phyloP scores from a whole-genome alignment of 2,329 filamentous ascomycete species.

The Penicillium concentricum region DNA sequence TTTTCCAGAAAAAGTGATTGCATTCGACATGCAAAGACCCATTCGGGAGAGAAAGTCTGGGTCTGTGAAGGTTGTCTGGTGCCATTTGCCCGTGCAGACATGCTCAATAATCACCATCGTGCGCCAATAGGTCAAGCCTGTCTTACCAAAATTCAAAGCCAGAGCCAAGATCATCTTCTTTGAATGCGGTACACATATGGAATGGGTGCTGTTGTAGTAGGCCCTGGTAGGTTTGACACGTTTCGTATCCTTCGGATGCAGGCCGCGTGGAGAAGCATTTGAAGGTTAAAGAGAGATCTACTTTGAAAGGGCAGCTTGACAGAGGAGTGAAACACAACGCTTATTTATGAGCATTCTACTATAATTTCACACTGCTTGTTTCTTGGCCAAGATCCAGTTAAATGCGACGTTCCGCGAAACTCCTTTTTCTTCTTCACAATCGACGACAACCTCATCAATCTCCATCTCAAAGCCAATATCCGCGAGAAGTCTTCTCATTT shows the following conservation, averaged over 20 bases:
- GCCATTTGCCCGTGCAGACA: neutral
- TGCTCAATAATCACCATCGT: neutral
- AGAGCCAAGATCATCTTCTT: neutral
- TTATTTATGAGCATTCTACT: neutral
- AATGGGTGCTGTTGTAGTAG: conserved; percentile 36
- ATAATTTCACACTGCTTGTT: neutral
- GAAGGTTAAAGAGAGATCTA: conserved; percentile 10
- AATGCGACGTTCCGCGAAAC: conserved; percentile 12
- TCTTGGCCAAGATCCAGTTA: conserved; percentile 21
- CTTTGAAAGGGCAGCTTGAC: neutral
- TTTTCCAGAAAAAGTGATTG: neutral
- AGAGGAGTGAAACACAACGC: neutral
- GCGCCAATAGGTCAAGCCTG: neutral
- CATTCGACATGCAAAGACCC: neutral
- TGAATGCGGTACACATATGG: conserved; percentile 32
- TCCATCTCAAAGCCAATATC: conserved; percentile 22
- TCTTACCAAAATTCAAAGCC: neutral
- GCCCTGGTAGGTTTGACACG: conserved; percentile 24
- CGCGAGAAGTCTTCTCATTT: conserved; percentile 28
- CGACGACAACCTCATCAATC: conserved; percentile 24
- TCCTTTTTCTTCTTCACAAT: conserved; percentile 20
- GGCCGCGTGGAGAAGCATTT: conserved; percentile 32
- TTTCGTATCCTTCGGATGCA: conserved; percentile 26
- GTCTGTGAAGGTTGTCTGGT: neutral
- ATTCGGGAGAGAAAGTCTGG: neutral